These are phyloP conservation scores for Pythium dissotocum DNA, from an alignment of 352 stramenopile genomes.

Conservation along the genomic window DNA sequence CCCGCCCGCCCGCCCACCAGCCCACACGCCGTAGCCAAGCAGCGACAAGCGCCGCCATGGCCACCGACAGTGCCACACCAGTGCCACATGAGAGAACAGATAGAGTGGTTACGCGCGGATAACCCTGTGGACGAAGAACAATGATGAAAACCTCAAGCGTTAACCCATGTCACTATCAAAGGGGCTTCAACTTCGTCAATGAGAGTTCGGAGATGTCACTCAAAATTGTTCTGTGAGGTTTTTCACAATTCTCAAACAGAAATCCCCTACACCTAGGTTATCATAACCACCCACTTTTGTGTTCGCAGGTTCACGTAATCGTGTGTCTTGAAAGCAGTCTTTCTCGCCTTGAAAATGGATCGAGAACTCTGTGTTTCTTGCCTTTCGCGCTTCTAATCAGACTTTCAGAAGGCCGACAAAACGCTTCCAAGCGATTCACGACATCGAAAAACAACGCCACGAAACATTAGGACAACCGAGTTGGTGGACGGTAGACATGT, in stretches of 20 bases:
- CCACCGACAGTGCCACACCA: conserved; percentile 27
- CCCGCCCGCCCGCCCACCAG: conserved; percentile 8
- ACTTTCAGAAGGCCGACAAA: no score
- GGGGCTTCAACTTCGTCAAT: not conserved
- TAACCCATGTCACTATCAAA: not conserved
- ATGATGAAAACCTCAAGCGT: conserved; percentile 6
- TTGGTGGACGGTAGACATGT: not conserved
- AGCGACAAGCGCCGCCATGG: conserved; percentile 23
- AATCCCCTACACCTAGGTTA: conserved; percentile 22
- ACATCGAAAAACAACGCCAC: not conserved
- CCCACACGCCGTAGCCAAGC: conserved; percentile 9
- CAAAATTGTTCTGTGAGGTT: not conserved
- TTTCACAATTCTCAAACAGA: not conserved
- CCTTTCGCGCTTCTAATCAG: no score
- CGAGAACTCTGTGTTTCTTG: not conserved
- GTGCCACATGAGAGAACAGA: conserved; percentile 23
- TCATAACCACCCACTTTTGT: conserved; percentile 28
- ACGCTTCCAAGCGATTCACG: no score
- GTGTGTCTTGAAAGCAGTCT: not conserved
- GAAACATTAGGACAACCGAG: not conserved
- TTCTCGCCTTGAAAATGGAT: conserved; percentile 4
- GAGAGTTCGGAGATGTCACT: not conserved
- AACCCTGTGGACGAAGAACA: conserved; percentile 1
- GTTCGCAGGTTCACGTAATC: conserved; percentile 24
- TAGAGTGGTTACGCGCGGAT: conserved; percentile 11